Evolutionary conservation across 805 yeast genomes (phyloP), one percentile per base, ranked within the genome.

Genomic region (Lipomyces chichibuensis): DNA sequence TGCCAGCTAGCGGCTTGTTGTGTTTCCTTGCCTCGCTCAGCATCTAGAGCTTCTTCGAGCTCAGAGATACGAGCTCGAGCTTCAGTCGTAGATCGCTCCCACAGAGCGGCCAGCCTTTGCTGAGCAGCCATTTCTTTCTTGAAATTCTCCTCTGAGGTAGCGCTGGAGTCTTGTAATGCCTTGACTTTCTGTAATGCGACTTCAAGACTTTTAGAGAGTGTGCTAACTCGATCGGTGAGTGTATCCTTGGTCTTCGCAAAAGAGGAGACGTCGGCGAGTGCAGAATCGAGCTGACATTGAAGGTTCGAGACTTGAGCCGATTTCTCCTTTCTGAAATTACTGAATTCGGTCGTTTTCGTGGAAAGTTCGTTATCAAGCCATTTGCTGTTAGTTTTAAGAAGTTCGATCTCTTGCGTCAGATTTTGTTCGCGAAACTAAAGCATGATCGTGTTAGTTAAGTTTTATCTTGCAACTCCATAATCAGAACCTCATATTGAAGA

Each of bases 71-170:
- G 81, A 2, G 77, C 76, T 57, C 81, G 79, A 25, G 87, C 81
- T 62, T 87, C 88, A 2, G 80, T 80, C 6, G 85, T 82, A 0
- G 86, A 77, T 60, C 81, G 83, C 60, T 87, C 86, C 63, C 88
- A 80, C 20, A 90, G 78, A 55, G 84, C 85, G 4, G 85, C 79
- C 51, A 88, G 77, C 60, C 89, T 85, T 60, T 88, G 88, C 75
- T 88, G 91, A 57, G 85, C 77, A 1, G 85, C 75, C 77, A 87
- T 83, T 73, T 88, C 92, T 39, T 83, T 82, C 23, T 83, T 71
- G 72, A 85, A 86, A 49, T 82, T 84, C 46, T 82, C 85, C 69
- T 86, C 83, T 51, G 81, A 81, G 1, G 75, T 65, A 0, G 81
- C 75, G 13, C 79, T 69, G 33, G 82, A 79, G 69, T 83, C 85